Base-by-base conservation (phyloP, 495 filamentous ascomycete species). In the Daldinia decipiens region DNA sequence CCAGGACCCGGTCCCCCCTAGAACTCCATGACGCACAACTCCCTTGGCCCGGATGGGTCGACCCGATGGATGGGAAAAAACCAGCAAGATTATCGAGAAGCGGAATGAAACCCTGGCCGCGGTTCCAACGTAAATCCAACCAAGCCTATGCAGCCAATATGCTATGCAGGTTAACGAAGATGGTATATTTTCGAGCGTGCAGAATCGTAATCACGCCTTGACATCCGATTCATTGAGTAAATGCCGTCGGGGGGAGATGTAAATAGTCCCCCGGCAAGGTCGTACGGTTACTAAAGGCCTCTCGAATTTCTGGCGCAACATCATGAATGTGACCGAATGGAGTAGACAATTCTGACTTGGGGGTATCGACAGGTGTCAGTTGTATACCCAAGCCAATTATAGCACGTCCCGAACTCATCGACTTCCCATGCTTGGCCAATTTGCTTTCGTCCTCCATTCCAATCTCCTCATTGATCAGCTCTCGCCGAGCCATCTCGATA, bases 401-500 rank as follows among this genome's bases (percentile, higher is more conserved):
- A 19, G 79, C 79, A 38, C 77, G 73, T 51, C 76, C 79, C 43
- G 78, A 77, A 71, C 79, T 82, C 71, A 77, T 78, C 26, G 77
- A 79, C 47, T 81, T 77, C 62, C 73, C 71, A 64, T 83, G 81
- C 21, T 76, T 78, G 21, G 54, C 39, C 56, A 24, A 24, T 40
- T 69, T 75, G 55, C 31, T 61, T 31, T 77, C 77, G 27, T 73
- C 65, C 11, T 17, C 58, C 31, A 53, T 67, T 57, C 51, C 59
- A 21, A 56, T 62, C 62, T 55, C 74, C 68, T 55, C 58, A 45
- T 75, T 64, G 43, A 77, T 45, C 4, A 76, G 71, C 68, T 82
- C 79, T 59, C 72, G 76, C n/a, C 80, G 82, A 15, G 85, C 85
- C 43, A 84, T 82, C 65, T 84, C 79, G 83, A 88, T 88, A 65